phyloP scores from a whole-genome alignment of 176 grass and related monocot species.

The Pharus latifolius region DNA sequence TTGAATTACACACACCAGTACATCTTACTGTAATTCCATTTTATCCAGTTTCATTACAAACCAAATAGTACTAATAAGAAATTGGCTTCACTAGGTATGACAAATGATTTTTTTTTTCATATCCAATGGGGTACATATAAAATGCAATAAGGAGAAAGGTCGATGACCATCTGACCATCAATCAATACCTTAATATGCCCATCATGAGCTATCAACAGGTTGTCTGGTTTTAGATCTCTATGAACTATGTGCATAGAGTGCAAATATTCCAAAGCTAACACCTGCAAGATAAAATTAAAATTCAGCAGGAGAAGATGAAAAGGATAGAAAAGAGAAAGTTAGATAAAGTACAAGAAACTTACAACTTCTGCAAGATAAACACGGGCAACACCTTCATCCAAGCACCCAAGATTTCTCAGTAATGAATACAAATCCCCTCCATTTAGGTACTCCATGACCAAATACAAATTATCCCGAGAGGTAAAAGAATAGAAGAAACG shows the following conservation, averaged over 20 bases:
- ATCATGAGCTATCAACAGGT: constrained; percentile 97
- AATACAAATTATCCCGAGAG: constrained; percentile 94
- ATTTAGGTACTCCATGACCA: constrained; percentile 99
- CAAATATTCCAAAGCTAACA: constrained; percentile 97
- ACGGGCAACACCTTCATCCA: constrained; percentile 95
- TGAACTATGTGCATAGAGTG: constrained; percentile 94
- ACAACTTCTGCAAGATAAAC: constrained; percentile 99
- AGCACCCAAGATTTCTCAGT: constrained; percentile 95
- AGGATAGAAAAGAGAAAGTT: constrained; percentile 2
- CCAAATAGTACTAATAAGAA: background rate
- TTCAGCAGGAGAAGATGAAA: background rate
- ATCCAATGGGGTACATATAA: background rate
- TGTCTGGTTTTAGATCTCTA: constrained; percentile 98
- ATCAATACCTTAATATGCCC: constrained; percentile 92
- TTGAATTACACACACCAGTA: background rate
- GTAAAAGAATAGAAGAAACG: constrained; percentile 99
- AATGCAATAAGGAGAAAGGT: background rate
- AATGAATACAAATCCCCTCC: constrained; percentile 94
- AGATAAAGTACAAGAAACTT: constrained; percentile 37
- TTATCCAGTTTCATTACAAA: no score
- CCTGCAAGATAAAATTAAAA: constrained; percentile 40
- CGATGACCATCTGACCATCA: background rate
- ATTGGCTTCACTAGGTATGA: background rate
- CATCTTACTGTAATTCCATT: constrained; percentile 13
- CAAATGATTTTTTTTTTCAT: background rate